A percentile compares a stretch with the other conserved stretches of the same genome.
Conservation (phyloP, 2,329 filamentous ascomycete genomes). For the Lomentospora prolificans region DNA sequence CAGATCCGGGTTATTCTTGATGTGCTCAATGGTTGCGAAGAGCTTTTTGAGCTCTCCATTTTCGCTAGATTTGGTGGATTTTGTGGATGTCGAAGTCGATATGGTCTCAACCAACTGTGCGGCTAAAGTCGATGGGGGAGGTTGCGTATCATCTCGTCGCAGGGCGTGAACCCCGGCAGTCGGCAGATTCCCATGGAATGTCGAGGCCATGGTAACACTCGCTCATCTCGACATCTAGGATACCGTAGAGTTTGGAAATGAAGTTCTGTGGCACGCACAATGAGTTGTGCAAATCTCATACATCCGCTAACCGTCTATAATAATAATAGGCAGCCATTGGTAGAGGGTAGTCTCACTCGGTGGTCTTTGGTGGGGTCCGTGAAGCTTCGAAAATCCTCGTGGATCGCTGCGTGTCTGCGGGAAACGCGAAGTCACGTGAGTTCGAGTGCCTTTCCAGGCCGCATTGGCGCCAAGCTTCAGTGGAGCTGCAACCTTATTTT, state of each 20-base stretch:
- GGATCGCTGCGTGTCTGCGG: background rate
- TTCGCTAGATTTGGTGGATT: conserved; percentile 43
- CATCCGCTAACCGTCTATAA: no score
- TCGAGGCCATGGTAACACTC: conserved; percentile 2
- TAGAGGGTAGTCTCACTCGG: no score
- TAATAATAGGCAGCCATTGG: no score
- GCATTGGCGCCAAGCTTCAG: no score
- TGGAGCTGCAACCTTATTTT: background rate
- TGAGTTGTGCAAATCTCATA: no score
- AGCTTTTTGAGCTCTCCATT: conserved; percentile 68
- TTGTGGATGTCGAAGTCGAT: conserved; percentile 50
- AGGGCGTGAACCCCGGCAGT: background rate
- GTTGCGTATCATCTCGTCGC: conserved; percentile 13
- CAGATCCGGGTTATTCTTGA: conserved; percentile 38
- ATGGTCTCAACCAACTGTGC: conserved; percentile 80
- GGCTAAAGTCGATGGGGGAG: conserved; percentile 72
- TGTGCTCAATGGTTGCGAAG: conserved; percentile 43
- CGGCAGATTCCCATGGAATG: conserved; percentile 5
- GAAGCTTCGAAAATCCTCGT: background rate
- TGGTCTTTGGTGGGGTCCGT: background rate
- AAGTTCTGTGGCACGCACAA: no score
- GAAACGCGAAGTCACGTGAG: conserved; percentile 7
- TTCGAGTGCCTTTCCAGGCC: background rate
- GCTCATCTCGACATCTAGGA: background rate
- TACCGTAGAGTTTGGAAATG: background rate